Conservation (phyloP, 345 rosid genomes). For the Lumnitzera littorea region DNA sequence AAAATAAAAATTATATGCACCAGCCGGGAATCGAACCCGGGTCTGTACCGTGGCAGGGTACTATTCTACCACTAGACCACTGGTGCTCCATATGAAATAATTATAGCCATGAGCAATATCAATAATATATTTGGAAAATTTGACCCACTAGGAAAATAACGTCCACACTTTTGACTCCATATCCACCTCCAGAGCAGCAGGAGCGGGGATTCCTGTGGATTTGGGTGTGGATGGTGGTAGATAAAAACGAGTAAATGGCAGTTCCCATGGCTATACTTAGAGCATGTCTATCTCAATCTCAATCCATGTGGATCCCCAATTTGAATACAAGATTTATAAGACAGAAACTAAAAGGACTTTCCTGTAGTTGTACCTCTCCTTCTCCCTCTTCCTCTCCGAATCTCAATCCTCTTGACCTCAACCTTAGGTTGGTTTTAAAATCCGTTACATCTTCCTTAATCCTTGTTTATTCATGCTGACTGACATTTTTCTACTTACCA, state of each 20-base stretch:
- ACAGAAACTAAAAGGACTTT: not conserved
- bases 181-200: not conserved
- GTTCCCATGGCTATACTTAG: conserved; percentile 29
- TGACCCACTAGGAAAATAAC: too few relatives aligned
- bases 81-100: conserved; percentile 28
- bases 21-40: conserved; percentile 71
- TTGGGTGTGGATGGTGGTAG: not conserved
- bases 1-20: conserved; percentile 17
- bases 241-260: conserved; percentile 36
- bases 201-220: not conserved
- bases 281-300: conserved; percentile 27
- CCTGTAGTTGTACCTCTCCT: not conserved
- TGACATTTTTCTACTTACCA: too few relatives aligned
- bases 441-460: too few relatives aligned
- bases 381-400: not conserved
- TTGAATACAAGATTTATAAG: too few relatives aligned
- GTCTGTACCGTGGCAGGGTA: conserved; percentile 75
- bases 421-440: conserved; percentile 2
- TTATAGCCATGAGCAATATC: too few relatives aligned
- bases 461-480: too few relatives aligned
- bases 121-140: too few relatives aligned
- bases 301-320: not conserved
- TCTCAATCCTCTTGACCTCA: not conserved
- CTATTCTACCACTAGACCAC: conserved; percentile 89
- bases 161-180: too few relatives aligned